Conservation (phyloP, 805 yeast genomes). For the Blastobotrys peoriensis region DNA sequence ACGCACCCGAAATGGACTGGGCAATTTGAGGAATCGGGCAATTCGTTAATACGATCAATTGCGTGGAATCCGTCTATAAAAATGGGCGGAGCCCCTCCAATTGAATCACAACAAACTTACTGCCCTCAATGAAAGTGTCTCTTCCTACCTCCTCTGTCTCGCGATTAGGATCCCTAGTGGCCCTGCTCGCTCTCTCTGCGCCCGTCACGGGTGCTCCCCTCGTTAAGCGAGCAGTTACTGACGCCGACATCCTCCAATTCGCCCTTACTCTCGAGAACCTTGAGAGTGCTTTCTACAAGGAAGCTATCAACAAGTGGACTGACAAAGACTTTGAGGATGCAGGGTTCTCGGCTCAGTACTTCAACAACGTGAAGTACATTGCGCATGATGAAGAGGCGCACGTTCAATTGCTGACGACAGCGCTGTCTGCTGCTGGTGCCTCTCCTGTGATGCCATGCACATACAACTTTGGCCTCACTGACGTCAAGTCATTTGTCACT, state of each 20-base stretch:
- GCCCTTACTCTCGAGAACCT: conserved; percentile 13
- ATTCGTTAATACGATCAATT: too few relatives aligned
- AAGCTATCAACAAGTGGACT: conserved; percentile 1
- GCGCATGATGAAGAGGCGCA: conserved; percentile 11
- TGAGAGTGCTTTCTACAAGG: conserved; percentile 9
- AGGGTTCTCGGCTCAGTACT: conserved; percentile 10
- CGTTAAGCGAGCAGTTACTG: conserved; percentile 6
- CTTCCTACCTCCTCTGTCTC: not conserved
- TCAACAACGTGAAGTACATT: conserved; percentile 7
- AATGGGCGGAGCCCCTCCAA: not conserved
- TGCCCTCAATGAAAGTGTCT: not conserved
- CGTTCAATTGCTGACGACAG: conserved; percentile 2
- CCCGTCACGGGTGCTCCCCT: conserved; percentile 16
- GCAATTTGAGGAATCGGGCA: too few relatives aligned
- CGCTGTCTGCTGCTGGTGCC: conserved; percentile 6
- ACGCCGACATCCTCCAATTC: conserved; percentile 10
- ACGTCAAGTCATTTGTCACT: conserved; percentile 7
- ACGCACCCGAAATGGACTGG: too few relatives aligned
- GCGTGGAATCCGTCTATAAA: too few relatives aligned
- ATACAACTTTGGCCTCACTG: conserved; percentile 4
- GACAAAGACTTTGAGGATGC: conserved; percentile 7
- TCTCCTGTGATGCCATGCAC: conserved; percentile 7
- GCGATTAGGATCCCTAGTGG: not conserved
- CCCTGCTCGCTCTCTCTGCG: not conserved
- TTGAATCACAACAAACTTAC: not conserved